Conservation (phyloP, 441 rosid genomes). For the Croton setiger region DNA sequence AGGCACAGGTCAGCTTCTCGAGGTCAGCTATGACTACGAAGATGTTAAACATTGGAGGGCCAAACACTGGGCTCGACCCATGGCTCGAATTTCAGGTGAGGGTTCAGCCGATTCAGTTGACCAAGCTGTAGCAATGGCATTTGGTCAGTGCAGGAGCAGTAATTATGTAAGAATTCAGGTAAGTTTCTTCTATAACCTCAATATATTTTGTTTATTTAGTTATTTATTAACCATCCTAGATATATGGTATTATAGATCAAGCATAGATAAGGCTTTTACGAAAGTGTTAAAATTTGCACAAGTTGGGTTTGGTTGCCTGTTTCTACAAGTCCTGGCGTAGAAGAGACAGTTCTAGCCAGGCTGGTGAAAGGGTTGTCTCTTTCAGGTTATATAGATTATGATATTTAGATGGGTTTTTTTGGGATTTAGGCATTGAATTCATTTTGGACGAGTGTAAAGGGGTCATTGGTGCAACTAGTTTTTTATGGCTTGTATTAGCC, state of each 20-base stretch:
- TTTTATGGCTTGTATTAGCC: conserved; percentile 7
- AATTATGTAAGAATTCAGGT: conserved; percentile 94
- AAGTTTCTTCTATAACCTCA: conserved; percentile 10
- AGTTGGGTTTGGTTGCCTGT: background rate
- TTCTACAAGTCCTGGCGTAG: conserved; percentile 4
- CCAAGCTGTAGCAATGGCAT: conserved; percentile 96
- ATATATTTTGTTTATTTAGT: background rate
- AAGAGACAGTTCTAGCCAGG: conserved; percentile 38
- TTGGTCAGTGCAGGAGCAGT: conserved; percentile 67
- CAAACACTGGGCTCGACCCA: conserved; percentile 88
- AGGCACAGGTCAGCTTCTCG: conserved; percentile 80
- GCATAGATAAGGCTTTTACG: background rate
- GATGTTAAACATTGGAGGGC: conserved; percentile 70
- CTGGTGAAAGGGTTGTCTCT: conserved; percentile 31
- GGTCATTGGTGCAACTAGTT: conserved; percentile 1
- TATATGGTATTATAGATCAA: too few species aligned
- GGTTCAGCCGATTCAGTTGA: conserved; percentile 85
- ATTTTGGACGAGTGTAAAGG: background rate
- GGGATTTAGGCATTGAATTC: conserved; percentile 15
- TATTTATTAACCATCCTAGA: too few species aligned
- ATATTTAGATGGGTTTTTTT: background rate
- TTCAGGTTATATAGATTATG: conserved; percentile 9
- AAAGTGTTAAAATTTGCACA: background rate
- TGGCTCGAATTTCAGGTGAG: conserved; percentile 81
- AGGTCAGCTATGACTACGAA: conserved; percentile 63